Evolutionary conservation across 2,329 filamentous ascomycete species (phyloP).

Genomic region (Fusarium continuum): DNA sequence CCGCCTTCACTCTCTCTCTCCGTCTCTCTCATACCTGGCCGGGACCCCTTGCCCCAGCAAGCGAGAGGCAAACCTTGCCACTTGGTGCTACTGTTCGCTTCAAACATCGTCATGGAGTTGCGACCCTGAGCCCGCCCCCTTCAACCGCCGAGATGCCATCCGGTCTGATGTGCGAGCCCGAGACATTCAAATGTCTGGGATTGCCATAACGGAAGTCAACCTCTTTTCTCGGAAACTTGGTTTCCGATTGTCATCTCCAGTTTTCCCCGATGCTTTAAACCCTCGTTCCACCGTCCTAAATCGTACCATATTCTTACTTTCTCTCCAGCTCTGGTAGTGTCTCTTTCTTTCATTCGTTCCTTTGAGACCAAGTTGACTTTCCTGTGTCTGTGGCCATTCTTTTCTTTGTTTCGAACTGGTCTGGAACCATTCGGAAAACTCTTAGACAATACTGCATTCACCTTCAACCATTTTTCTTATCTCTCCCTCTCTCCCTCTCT

Average conservation of each 20-base stretch:
- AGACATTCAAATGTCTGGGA: conserved; percentile 44
- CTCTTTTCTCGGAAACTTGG: conserved; percentile 52
- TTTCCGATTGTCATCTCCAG: conserved; percentile 44
- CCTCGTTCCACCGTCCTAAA: conserved; percentile 45
- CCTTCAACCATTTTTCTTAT: conserved; percentile 16
- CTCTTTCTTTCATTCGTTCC: conserved; percentile 59
- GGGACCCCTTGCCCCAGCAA: conserved; percentile 3
- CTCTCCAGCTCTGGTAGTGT: conserved; percentile 60
- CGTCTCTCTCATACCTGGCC: not conserved
- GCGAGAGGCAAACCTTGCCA: not conserved
- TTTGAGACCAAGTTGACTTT: conserved; percentile 44
- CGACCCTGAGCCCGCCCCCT: conserved; percentile 31
- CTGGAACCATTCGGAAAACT: conserved; percentile 56
- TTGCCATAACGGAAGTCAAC: conserved; percentile 44
- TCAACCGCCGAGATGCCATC: conserved; percentile 41
- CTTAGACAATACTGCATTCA: conserved; percentile 27
- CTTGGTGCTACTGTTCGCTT: conserved; percentile 11
- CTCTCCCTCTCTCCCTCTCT: conserved; percentile 10
- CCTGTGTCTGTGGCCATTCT: conserved; percentile 57
- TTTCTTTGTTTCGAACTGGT: conserved; percentile 55
- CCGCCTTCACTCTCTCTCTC: not conserved
- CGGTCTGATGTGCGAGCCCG: conserved; percentile 46
- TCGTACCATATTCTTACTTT: conserved; percentile 48
- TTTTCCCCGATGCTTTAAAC: conserved; percentile 47
- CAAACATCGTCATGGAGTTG: conserved; percentile 21